phyloP scores from a whole-genome alignment of 495 filamentous ascomycete genomes.

The Hypoxylon lienhwacheense region DNA sequence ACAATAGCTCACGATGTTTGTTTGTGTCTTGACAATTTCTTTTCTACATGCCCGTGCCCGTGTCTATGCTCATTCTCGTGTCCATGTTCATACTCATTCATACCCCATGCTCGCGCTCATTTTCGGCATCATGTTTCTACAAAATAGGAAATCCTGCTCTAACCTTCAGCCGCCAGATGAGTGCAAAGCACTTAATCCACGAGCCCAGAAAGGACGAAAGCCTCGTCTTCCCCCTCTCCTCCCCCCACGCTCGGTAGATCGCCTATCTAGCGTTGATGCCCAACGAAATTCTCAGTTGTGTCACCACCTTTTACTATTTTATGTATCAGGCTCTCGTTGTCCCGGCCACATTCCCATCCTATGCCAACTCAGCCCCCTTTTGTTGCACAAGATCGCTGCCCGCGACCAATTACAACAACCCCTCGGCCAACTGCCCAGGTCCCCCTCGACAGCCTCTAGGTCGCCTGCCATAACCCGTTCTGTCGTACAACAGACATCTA shows the following conservation, averaged over 20 bases:
- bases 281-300: constrained; percentile 23
- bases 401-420: constrained; percentile 16
- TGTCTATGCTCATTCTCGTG: constrained; percentile 17
- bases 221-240: too few relatives aligned
- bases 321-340: constrained; percentile 29
- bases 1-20: constrained; percentile 15
- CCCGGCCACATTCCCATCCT: constrained; percentile 11
- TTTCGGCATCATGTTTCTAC: constrained; percentile 14
- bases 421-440: constrained; percentile 11
- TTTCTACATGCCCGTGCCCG: not conserved
- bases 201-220: too few relatives aligned
- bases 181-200: constrained; percentile 14
- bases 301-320: constrained; percentile 12
- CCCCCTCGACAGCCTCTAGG: constrained; percentile 4
- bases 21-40: constrained; percentile 19
- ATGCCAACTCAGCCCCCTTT: constrained; percentile 31
- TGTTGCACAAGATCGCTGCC: constrained; percentile 18
- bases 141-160: constrained; percentile 7
- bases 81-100: constrained; percentile 1
- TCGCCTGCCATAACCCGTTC: constrained; percentile 31
- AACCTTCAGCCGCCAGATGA: constrained; percentile 15
- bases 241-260: constrained; percentile 27
- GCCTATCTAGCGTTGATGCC: constrained; percentile 32
- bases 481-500: constrained; percentile 30
- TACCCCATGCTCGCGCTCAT: constrained; percentile 9